Base-by-base conservation (phyloP, 306 rosid species). In the Herpetospermum pedunculosum region DNA sequence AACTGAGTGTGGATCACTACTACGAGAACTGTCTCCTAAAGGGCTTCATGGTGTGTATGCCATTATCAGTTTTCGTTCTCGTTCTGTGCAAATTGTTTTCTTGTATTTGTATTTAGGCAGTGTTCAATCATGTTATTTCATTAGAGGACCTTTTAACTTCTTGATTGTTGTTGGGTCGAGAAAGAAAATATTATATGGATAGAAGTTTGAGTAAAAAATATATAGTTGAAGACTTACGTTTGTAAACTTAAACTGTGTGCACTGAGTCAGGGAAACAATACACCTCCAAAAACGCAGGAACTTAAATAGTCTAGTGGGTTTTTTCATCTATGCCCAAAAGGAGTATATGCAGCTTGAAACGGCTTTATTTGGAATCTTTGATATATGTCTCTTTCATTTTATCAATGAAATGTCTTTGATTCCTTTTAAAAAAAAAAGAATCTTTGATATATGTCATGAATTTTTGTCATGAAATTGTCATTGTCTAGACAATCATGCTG, bases 1-100 rank as follows among this genome's bases (percentile, higher is more conserved):
- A 41, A 89, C 89, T 1, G 95, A 94, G 57, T 88, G 91, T 76
- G 99, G 99, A 60, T 91, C 96, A 71, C 85, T 89, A 75, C 80
- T 94, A 76, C 92, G 91, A 73, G 97, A 88, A 73, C 91, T 89
- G 74, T 83, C 99, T 1, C 99, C 99, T 16, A 89, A 84, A 82
- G 99, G 96, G 52, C 87, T 94, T 77, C 96, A 87, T 69, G 99
- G 99, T 94, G 80, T 43, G 94, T 82, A 55, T 83, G 70, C 62
- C 23, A 65, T 77, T 83, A 44, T 23, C 72, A 15, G n/a, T n/a
- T n/a, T n/a, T n/a, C n/a, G 68, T 29, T 41, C 18, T 10, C 34
- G 15, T 55, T 78, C 37, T 75, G 71, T 62, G 19, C 59, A 13
- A 6, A 35, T 3, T 75, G 26, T 16, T 26, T 70, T 46, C 14